Base-by-base conservation (phyloP, 75 land plant species). In the Ceratopteris richardii region DNA sequence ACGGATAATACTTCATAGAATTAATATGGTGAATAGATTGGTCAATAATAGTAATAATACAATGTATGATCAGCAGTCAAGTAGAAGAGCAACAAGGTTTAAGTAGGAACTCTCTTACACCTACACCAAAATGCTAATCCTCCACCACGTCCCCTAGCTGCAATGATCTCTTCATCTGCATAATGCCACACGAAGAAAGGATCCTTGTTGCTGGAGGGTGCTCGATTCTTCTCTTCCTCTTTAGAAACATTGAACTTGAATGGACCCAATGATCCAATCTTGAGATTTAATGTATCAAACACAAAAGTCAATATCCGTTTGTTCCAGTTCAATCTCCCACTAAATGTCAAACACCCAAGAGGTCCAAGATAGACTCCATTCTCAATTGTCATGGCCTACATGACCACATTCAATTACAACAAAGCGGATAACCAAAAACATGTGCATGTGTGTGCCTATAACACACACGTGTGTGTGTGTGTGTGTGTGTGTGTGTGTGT, bases 131-230 rank as follows among this genome's bases (percentile, higher is more conserved):
- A 83, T 23, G 98, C 98, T 50, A 88, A 62, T 2, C 98, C 98
- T 17, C 98, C 98, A 68, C 96, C 78, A 63, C 82, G 65, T 31
- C 98, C 98, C 61, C 85, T 78, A 39, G 90, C 98, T 63, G 86
- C 98, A n/a, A 86, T 81, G 50, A 94, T 83, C 62, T 94, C 98
- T 31, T 94, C 91, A 61, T 94, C 98, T 27, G 88, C 62, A 42
- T 94, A 94, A 55, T 81, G 86, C 98, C 98, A 94, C 24, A 90
- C 76, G 67, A 94, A 94, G 67, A 89, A 94, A 4, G 98, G 91
- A 47, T 94, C 96, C 26, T 78, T 81, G 56, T 76, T 93, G 54
- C 42, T 69, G 5, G 54, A 3, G 17, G 98, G 98, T 19, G 69
- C 76, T 23, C 80, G 77, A 28, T 66, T 83, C 20, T 56, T 53